Percentiles rank a stretch among this genome's conserved stretches.
Evolutionary conservation across 331 rosid genomes (phyloP).

Genomic region (Quercus phellos): DNA sequence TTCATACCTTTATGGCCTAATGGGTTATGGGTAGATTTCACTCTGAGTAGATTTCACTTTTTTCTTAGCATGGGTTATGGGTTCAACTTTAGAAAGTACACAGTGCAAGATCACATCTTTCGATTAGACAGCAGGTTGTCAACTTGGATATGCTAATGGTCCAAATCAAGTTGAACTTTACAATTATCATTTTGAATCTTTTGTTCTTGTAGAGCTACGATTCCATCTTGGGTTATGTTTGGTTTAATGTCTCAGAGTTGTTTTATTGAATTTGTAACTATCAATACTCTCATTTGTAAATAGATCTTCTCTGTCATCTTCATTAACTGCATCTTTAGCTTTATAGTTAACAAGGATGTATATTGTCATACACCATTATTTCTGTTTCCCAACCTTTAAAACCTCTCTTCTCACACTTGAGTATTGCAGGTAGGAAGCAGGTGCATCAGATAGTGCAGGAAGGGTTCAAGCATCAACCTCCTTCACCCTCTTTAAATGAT

Average conservation of each 20-base stretch:
- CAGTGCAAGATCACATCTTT: not conserved
- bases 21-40: not conserved
- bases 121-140: not conserved
- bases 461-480: slow-evolving; percentile 31
- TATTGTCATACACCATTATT: not conserved
- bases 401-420: not conserved
- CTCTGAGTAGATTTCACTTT: too few species aligned
- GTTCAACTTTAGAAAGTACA: not conserved
- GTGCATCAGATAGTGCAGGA: slow-evolving; percentile 35
- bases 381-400: not conserved
- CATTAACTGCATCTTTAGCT: too few species aligned
- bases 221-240: not conserved
- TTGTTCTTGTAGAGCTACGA: not conserved
- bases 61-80: not conserved
- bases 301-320: not conserved
- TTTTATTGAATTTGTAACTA: not conserved
- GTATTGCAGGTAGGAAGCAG: slow-evolving; percentile 47
- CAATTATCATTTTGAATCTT: not conserved
- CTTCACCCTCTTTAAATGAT: slow-evolving; percentile 25
- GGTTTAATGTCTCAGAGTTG: not conserved
- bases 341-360: not conserved
- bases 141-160: not conserved
- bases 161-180: not conserved
- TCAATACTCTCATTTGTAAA: not conserved
- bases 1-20: not conserved